phyloP scores from a whole-genome alignment of 768 basidiomycete genomes.

The Porpolomopsis calyptriformis region DNA sequence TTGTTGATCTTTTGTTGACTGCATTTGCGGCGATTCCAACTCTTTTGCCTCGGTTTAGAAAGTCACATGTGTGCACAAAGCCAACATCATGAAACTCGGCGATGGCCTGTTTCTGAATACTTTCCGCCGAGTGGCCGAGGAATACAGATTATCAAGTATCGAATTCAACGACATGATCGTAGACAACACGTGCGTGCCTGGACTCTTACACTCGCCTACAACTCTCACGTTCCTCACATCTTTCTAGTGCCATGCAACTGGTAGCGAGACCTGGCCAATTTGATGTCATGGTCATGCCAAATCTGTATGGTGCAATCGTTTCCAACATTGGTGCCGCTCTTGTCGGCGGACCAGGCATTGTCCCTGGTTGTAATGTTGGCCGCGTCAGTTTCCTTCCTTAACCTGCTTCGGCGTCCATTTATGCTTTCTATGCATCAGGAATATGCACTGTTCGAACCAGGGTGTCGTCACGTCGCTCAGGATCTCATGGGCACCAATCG shows the following conservation, averaged over 20 bases:
- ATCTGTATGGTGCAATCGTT: slow-evolving; percentile 92
- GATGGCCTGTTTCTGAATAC: slow-evolving; percentile 98
- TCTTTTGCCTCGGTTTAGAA: slow-evolving; percentile 44
- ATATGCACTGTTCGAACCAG: slow-evolving; percentile 97
- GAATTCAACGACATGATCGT: slow-evolving; percentile 97
- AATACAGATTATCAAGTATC: slow-evolving; percentile 89
- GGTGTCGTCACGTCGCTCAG: slow-evolving; percentile 89
- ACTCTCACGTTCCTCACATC: background rate
- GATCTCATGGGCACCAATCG: slow-evolving; percentile 96
- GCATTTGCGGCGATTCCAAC: background rate
- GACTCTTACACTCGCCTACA: background rate
- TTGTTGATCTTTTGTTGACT: background rate
- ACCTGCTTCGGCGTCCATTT: slow-evolving; percentile 7
- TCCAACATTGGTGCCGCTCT: slow-evolving; percentile 98
- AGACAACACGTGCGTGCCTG: slow-evolving; percentile 78
- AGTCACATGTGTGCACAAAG: slow-evolving; percentile 99
- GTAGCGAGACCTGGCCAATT: slow-evolving; percentile 94
- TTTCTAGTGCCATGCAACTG: slow-evolving; percentile 87
- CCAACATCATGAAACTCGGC: slow-evolving; percentile 99
- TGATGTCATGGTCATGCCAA: slow-evolving; percentile 99
- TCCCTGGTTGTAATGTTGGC: slow-evolving; percentile 97
- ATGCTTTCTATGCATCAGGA: slow-evolving; percentile 40
- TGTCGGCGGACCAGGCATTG: slow-evolving; percentile 95
- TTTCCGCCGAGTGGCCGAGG: slow-evolving; percentile 92
- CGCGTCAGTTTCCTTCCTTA: slow-evolving; percentile 37